Evolutionary conservation across 2,329 filamentous ascomycete species (phyloP), one percentile per base, ranked within the genome.

Genomic region (Penicillium sp.): DNA sequence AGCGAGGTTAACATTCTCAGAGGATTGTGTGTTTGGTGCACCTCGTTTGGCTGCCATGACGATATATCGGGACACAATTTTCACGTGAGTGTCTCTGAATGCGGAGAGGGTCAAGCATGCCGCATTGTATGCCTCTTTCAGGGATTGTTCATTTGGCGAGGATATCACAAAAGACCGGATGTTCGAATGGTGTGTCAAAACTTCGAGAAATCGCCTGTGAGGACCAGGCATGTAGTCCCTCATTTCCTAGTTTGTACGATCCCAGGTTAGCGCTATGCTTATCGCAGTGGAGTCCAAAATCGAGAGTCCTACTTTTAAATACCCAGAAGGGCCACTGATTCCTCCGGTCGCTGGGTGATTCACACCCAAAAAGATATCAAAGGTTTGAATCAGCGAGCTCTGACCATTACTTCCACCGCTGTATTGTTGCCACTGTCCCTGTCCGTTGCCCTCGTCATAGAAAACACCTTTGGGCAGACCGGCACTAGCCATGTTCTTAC

Each of bases 331-430:
- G 44, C 31, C 33, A 42, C 68, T 65, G 24, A 72, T 57, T 60
- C 65, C 74, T 35, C 68, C 79, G 1, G 71, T 75, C 0, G 72
- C 72, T 4, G 73, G 65, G 61, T 84, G 82, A 29, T 79, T 73
- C 19, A 84, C 78, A 0, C 79, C 80, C 3, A 84, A 74, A 2
- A 80, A 78, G 7, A 81, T 79, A 60, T 84, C 82, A 56, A 82
- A 81, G 21, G 82, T 79, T 49, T 84, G 82, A 3, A 84, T 75
- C 46, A 84, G 60, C 0, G 81, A 82, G 67, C 80, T 83, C 62
- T 84, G 82, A 0, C 79, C 82, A 62, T 84, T 84, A 59, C 81
- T 83, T 0, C 82, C 82, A 3, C 82, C 82, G 31, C 80, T 78
- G 56, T 82, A 80, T 49, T 81, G 78, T 21, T 74, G 72, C 80